Base-by-base conservation (phyloP, 257 asterid genomes). In the Petunia secreta region DNA sequence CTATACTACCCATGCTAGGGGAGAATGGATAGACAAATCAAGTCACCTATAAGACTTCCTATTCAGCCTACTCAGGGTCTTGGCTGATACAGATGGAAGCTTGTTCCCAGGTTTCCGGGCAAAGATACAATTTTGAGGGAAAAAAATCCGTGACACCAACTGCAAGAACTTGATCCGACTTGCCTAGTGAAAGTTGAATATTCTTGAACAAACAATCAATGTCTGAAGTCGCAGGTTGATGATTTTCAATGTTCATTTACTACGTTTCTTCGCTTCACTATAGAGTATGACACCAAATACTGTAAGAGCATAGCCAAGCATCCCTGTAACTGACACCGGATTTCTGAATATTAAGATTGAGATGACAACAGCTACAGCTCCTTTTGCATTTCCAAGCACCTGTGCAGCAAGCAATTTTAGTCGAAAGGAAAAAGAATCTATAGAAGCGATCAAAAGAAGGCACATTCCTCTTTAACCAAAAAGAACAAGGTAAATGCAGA, bases 351-450 rank as follows among this genome's bases (percentile, higher is more conserved):
- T 89, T 83, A 89, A 80, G 80, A 91, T 91, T 60, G 96, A 91
- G 71, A 89, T 83, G 36, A 91, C 96, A 69, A 91, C 93, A 41
- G 96, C 93, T 14, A 91, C 93, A 6, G 93, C 96, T 77, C 96
- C 96, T 85, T 91, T 91, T 4, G 96, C 96, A 55, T 91, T 91
- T 79, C 96, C 96, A 10, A 91, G 92, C 65, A 91, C 96, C 96
- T 91, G 86, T 48, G 7, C 34, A 6, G 7, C 60, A 50, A 50
- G 62, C 46, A 73, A 25, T 5, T 34, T 11, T 73, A 48, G 36
- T 11, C 6, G 9, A 1, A 58, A 58, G 68, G 53, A 7, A 9
- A 10, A 55, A 37, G 2, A 58, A 43, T 36, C 15, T 16, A 44
- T 39, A 2, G 74, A 73, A 41, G 39, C 7, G 46, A 9, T 34